Evolutionary conservation across 2,329 filamentous ascomycete species (phyloP).

Genomic region (Botrytis porri): DNA sequence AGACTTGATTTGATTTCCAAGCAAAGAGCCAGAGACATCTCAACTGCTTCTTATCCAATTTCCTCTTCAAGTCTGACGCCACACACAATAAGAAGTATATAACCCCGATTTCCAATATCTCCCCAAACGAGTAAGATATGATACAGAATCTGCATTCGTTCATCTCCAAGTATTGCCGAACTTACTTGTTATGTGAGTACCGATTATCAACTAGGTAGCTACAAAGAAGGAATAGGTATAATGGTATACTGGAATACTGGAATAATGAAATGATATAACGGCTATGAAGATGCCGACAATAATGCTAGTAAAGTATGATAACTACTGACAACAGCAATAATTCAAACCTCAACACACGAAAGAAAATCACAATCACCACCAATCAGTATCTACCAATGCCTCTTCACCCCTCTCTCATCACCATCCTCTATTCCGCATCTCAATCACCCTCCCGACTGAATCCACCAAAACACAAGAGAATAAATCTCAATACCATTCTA

Average conservation of each 20-base stretch:
- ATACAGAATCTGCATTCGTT: neutral
- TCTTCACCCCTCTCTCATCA: accelerated
- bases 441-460: accelerated
- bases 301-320: neutral
- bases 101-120: too few species aligned
- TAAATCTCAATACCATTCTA: neutral
- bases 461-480: neutral
- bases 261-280: neutral
- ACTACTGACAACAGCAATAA: neutral
- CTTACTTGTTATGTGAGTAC: neutral
- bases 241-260: neutral
- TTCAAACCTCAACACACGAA: accelerated
- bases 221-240: neutral
- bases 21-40: too few species aligned
- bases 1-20: too few species aligned
- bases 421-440: neutral
- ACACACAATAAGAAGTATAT: too few species aligned
- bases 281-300: neutral
- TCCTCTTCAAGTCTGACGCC: too few species aligned
- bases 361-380: neutral
- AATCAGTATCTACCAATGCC: neutral
- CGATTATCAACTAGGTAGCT: neutral
- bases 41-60: neutral
- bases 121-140: neutral
- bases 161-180: neutral